A percentile compares a stretch with the other conserved stretches of the same genome.
Conservation (phyloP, 768 basidiomycete species). For the Podaxis pistillaris region DNA sequence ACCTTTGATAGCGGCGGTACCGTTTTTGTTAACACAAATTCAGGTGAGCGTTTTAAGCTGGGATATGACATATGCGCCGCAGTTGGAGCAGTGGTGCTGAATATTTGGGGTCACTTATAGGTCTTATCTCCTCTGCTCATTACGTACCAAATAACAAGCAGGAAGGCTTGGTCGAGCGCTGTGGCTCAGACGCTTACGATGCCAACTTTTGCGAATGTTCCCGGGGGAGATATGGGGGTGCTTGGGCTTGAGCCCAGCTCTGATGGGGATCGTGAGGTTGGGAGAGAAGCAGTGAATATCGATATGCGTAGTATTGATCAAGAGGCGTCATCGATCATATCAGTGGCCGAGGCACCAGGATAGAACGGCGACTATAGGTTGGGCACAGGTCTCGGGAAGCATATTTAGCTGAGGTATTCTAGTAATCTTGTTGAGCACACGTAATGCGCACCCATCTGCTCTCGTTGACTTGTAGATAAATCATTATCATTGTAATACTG, state of each 20-base stretch:
- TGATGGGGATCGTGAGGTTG: background rate
- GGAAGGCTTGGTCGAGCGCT: background rate
- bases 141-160: background rate
- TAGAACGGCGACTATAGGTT: too few relatives aligned
- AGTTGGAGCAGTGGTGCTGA: background rate
- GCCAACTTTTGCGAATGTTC: background rate
- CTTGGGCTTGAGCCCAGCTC: background rate
- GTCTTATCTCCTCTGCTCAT: conserved; percentile 4
- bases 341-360: too few relatives aligned
- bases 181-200: background rate
- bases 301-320: too few relatives aligned
- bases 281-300: background rate
- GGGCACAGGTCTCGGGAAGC: too few relatives aligned
- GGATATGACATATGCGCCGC: background rate
- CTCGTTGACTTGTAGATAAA: too few relatives aligned
- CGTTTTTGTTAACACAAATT: conserved; percentile 6
- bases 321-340: too few relatives aligned
- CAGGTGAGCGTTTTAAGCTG: background rate
- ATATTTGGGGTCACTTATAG: background rate
- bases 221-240: background rate
- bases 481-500: too few relatives aligned
- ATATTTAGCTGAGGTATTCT: too few relatives aligned
- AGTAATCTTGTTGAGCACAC: too few relatives aligned
- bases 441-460: too few relatives aligned
- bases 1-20: conserved; percentile 3